Base-by-base conservation (phyloP, 768 basidiomycete genomes). In the Mycena alexandri region DNA sequence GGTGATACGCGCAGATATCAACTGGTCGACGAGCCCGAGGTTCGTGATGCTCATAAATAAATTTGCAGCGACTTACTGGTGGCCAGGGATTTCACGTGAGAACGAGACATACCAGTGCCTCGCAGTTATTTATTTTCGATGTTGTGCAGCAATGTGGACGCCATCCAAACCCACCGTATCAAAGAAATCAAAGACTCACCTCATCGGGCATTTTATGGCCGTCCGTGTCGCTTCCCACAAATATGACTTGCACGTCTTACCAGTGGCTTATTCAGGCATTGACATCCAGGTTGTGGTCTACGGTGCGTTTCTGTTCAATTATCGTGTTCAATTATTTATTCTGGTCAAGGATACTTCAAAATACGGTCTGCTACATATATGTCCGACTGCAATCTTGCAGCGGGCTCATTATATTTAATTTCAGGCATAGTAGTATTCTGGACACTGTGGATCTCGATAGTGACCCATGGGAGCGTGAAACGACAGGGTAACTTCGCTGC, bases 1-100 rank as follows among this genome's bases (percentile, higher is more conserved):
- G 75, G 85, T 94, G 19, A 74, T 89, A 7, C 84, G 87, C 56
- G 85, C 89, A n/a, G 91, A 94, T 67, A 91, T 96, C 67, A 93
- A 92, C 68, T 96, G 93, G 89, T 87, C 88, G 58, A 97, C 95
- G 13, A 85, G 84, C 36, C 91, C 90, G 25, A 85, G 89, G 90
- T 88, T 63, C 55, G 78, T 69, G 34, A 7, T 60, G 17, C 9
- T 16, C 21, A 25, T 34, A 25, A 13, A 52, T 34, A 22, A 44
- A 19, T 46, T 41, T 33, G 43, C 50, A 17, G 58, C 19, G 34
- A 52, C 61, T 34, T 50, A 47, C 25, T 43, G 42, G 22, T 24
- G 16, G 46, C 3, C 70, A 91, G 93, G 72, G 93, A 94, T 78
- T 91, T 86, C 67, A 94, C 93, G 92, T 93, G 73, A 66, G 89